Conservation (phyloP, 805 yeast species). For the Barnettozyma populi region DNA sequence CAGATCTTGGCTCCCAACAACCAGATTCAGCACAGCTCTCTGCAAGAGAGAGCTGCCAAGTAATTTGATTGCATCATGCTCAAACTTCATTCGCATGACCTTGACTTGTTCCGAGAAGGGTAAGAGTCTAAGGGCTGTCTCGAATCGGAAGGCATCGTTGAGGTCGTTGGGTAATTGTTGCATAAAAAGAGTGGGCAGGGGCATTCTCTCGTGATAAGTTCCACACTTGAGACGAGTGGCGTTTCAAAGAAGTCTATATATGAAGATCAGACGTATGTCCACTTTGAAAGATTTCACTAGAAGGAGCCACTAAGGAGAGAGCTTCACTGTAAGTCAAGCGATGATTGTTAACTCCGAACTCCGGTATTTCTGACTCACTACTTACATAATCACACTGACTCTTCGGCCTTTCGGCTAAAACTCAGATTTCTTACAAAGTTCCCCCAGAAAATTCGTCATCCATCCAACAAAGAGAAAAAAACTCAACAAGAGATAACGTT, state of each 20-base stretch:
- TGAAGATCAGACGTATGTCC: neutral
- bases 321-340: too few relatives aligned
- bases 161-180: neutral
- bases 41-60: slow-evolving; percentile 44
- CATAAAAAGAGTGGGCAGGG: neutral
- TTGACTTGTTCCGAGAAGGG: slow-evolving; percentile 37
- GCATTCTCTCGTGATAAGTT: too few relatives aligned
- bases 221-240: slow-evolving; percentile 4
- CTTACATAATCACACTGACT: neutral
- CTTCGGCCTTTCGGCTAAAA: neutral
- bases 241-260: too few relatives aligned
- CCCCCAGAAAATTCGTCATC: neutral
- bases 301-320: too few relatives aligned
- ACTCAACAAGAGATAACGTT: neutral
- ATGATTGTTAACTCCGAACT: neutral
- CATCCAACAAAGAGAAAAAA: slow-evolving; percentile 6
- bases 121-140: slow-evolving; percentile 40
- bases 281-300: too few relatives aligned
- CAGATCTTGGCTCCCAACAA: slow-evolving; percentile 21
- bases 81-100: slow-evolving; percentile 36
- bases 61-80: slow-evolving; percentile 30
- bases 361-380: neutral
- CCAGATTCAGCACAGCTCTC: slow-evolving; percentile 34
- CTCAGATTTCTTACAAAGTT: neutral
- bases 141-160: slow-evolving; percentile 34